A percentile compares a stretch with the other conserved stretches of the same genome.
Conservation (phyloP, 768 basidiomycete species). For the Macrolepiota dolichaula region DNA sequence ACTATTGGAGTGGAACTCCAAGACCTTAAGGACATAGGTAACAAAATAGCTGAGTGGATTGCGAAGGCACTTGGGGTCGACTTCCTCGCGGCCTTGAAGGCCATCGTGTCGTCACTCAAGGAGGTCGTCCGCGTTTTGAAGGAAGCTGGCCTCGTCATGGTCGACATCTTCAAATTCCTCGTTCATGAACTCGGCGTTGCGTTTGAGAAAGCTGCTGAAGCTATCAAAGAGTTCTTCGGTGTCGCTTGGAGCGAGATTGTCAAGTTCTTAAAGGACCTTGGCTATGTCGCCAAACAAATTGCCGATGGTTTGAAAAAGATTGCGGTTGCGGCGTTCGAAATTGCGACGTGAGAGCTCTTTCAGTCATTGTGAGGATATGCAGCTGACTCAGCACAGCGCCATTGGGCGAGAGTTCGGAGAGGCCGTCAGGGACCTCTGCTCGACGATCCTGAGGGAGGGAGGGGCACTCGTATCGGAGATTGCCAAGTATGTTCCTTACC, state of each 20-base stretch:
- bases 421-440: not conserved
- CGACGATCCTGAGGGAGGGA: not conserved
- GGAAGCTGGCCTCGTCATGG: not conserved
- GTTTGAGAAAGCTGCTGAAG: not conserved
- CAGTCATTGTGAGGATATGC: not conserved
- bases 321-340: not conserved
- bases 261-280: not conserved
- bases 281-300: not conserved
- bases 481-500: not conserved
- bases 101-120: no score
- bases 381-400: not conserved
- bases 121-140: not conserved
- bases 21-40: not conserved
- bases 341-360: not conserved
- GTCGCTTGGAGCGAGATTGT: not conserved
- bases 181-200: not conserved
- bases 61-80: not conserved
- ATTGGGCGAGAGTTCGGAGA: not conserved
- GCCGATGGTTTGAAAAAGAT: not conserved
- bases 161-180: not conserved
- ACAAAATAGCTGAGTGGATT: not conserved
- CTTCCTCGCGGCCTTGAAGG: no score
- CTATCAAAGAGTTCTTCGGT: not conserved
- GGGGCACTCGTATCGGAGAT: not conserved
- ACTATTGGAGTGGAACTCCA: not conserved